Evolutionary conservation across 176 grass and related monocot species (phyloP), one percentile per base, ranked within the genome.

Genomic region (Echinochloa phyllopogon): DNA sequence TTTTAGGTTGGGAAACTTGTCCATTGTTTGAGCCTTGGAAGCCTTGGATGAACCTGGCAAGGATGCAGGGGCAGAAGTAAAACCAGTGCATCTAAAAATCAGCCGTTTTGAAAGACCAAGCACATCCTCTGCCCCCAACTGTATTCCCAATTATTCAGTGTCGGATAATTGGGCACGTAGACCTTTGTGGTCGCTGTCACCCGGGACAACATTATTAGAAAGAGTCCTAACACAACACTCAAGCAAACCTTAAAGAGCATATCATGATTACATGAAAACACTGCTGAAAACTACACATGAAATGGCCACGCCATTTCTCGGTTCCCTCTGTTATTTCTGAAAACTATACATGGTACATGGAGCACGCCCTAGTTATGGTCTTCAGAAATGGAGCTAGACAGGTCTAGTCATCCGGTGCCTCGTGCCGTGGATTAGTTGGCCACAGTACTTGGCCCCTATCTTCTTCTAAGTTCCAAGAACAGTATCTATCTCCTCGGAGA

Each of bases 401-500:
- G 40, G 37, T 14, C 43, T 72, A 50, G 23, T 16, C 44, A 72
- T 76, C 20, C 12, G 18, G 18, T 55, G 11, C 21, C 36, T 42
- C 36, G 39, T 39, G 74, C 42, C 38, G 10, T 76, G 6, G 75
- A 42, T 44, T 61, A 4, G 6, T 77, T 43, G 55, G 75, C 37
- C 37, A 24, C 39, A 69, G 10, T 41, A 44, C 10, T 23, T 45
- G 66, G 21, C 40, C 66, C 44, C 15, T n/a, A 43, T 43, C 18
- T n/a, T 68, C 38, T n/a, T 44, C 40, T 3, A 13, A 69, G 40
- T 24, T 70, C 67, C 17, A 27, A 33, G 57, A 1, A 27, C 75
- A 78, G 56, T 61, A 4, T 33, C 41, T 21, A 71, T 70, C 52
- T 70, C 52, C 41, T 86, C 14, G 75, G 52, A 62, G 53, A 86